Evolutionary conservation across 2,329 filamentous ascomycete species (phyloP).

Genomic region (Colletotrichum kahawae): DNA sequence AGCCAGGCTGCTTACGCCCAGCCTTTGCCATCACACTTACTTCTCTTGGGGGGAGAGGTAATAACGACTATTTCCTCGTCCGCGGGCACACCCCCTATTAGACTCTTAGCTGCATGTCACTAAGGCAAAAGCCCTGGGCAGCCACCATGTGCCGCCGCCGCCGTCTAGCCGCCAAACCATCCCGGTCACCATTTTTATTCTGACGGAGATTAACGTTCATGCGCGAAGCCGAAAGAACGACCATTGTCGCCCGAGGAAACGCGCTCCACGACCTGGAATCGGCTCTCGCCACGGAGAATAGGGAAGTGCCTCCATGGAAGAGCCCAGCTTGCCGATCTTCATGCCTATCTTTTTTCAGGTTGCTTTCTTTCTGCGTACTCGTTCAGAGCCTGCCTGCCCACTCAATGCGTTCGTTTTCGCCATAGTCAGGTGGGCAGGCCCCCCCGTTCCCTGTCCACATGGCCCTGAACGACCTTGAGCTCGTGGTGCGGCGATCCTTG

Average conservation of each 20-base stretch:
- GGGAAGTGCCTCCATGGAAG: neutral
- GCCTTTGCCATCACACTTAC: neutral
- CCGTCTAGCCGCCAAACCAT: neutral
- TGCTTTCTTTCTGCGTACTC: neutral
- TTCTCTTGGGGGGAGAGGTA: neutral
- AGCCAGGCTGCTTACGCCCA: neutral
- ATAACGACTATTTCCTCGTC: neutral
- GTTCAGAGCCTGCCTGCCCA: neutral
- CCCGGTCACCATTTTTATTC: neutral
- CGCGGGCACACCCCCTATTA: neutral
- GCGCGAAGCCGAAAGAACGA: neutral
- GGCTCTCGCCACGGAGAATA: neutral
- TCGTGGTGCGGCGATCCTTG: neutral
- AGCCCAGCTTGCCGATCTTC: neutral
- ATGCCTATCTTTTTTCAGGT: neutral
- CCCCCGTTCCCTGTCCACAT: neutral
- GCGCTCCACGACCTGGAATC: neutral
- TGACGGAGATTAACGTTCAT: conserved; percentile 7
- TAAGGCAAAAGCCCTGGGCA: neutral
- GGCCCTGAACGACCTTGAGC: neutral
- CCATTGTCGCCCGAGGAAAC: neutral
- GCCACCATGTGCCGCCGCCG: neutral
- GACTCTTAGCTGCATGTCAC: neutral
- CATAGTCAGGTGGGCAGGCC: neutral
- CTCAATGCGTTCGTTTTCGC: neutral